Evolutionary conservation across 257 asterid genomes (phyloP).

Genomic region (Scutellaria minor): DNA sequence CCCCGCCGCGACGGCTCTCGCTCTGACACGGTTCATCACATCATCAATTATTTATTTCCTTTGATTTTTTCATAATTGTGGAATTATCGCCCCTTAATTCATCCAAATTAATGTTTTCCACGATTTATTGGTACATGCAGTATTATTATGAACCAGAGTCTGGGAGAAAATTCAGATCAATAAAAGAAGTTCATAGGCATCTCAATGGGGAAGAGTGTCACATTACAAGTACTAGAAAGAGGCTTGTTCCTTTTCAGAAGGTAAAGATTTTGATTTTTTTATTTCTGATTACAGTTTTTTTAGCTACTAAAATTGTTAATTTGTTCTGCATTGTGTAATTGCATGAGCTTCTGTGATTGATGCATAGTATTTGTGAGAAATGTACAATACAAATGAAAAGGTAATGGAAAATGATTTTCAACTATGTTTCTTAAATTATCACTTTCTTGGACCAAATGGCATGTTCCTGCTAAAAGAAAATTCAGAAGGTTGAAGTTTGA

Average conservation of each 20-base stretch:
- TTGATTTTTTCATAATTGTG: too few species aligned
- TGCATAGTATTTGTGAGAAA: not conserved
- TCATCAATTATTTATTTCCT: not conserved
- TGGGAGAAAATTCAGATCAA: slow-evolving; percentile 71
- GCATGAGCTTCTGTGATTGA: not conserved
- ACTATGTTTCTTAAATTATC: not conserved
- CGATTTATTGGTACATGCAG: slow-evolving; percentile 46
- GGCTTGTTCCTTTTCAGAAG: slow-evolving; percentile 5
- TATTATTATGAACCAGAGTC: slow-evolving; percentile 81
- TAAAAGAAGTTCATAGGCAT: slow-evolving; percentile 52
- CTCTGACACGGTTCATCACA: slow-evolving; percentile 59
- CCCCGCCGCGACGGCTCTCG: slow-evolving; percentile 56
- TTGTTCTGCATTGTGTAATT: not conserved
- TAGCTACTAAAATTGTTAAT: not conserved
- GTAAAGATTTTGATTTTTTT: not conserved
- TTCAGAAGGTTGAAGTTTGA: not conserved
- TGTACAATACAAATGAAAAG: not conserved
- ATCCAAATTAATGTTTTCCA: not conserved
- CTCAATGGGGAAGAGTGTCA: slow-evolving; percentile 49
- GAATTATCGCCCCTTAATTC: not conserved
- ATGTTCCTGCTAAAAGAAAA: not conserved
- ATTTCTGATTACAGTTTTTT: not conserved
- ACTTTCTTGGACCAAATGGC: not conserved
- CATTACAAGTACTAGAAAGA: not conserved
- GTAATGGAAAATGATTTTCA: not conserved